These are phyloP conservation scores for Mortierella sp. DNA, from an alignment of 371 early-diverging fungal species.

Conservation along the genomic window DNA sequence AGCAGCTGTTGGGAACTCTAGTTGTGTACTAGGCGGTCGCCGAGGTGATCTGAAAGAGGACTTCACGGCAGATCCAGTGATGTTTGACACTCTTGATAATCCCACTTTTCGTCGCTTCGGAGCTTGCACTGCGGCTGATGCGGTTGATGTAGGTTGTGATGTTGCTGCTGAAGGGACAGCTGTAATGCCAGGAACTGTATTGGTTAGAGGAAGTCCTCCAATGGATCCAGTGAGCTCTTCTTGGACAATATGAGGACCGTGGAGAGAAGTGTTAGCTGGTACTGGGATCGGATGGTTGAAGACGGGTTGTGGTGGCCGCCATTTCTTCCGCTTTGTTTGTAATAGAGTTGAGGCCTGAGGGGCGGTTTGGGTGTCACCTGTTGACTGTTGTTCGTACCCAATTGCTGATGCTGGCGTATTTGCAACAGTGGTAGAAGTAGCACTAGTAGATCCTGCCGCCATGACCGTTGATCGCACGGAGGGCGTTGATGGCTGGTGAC, in stretches of 20 bases:
- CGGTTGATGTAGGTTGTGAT: neutral
- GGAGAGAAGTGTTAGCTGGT: neutral
- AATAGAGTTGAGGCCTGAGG: neutral
- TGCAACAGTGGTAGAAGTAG: neutral
- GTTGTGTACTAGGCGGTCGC: slow-evolving; percentile 32
- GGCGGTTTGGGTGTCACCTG: neutral
- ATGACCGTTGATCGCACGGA: neutral
- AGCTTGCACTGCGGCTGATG: neutral
- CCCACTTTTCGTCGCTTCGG: slow-evolving; percentile 43
- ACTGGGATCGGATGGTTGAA: neutral
- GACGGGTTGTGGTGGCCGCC: slow-evolving; percentile 33
- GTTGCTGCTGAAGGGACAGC: neutral
- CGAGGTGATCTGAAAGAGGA: slow-evolving; percentile 3
- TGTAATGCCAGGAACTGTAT: neutral
- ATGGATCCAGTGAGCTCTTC: neutral
- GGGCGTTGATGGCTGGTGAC: neutral
- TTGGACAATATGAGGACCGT: slow-evolving; percentile 1
- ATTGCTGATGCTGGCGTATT: neutral
- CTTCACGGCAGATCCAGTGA: neutral
- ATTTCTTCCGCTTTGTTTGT: slow-evolving; percentile 40
- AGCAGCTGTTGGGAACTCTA: slow-evolving; percentile 50
- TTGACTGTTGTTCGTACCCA: neutral
- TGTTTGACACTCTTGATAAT: slow-evolving; percentile 18
- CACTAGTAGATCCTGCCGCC: neutral
- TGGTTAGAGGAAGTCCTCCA: neutral